A percentile compares a stretch with the other conserved stretches of the same genome.
Evolutionary conservation across 306 rosid species (phyloP).

Genomic region (Castanea mollissima): DNA sequence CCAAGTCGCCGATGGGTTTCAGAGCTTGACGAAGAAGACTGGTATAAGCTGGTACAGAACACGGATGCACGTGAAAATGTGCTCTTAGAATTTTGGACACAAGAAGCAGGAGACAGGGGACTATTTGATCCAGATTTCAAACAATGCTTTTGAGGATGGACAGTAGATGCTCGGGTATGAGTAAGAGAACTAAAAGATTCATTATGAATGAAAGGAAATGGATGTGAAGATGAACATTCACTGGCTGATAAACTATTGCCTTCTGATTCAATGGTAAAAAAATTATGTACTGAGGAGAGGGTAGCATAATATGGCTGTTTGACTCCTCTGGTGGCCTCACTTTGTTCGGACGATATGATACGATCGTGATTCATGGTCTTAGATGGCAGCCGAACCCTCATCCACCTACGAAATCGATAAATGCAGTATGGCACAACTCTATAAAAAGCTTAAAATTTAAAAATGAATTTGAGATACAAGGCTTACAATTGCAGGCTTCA

Average conservation of each 20-base stretch:
- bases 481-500: not conserved
- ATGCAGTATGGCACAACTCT: not conserved
- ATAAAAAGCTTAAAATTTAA: not conserved
- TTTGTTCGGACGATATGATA: slow-evolving; percentile 12
- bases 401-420: not conserved
- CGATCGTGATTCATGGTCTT: slow-evolving; percentile 23
- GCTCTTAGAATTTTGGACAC: slow-evolving; percentile 14
- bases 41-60: slow-evolving; percentile 46
- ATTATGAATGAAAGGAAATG: slow-evolving; percentile 33
- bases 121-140: slow-evolving; percentile 1
- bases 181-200: slow-evolving; percentile 20
- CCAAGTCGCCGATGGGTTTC: slow-evolving; percentile 42
- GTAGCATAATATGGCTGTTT: slow-evolving; percentile 22
- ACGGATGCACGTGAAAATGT: slow-evolving; percentile 39
- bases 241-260: slow-evolving; percentile 17
- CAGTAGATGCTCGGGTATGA: slow-evolving; percentile 6
- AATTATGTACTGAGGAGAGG: slow-evolving; percentile 16
- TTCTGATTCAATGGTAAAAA: slow-evolving; percentile 28
- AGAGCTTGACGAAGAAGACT: slow-evolving; percentile 38
- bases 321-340: slow-evolving; percentile 22
- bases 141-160: slow-evolving; percentile 15
- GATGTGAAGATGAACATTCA: slow-evolving; percentile 21
- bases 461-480: slow-evolving; percentile 1
- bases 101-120: slow-evolving; percentile 22
- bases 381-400: slow-evolving; percentile 22